A percentile compares a stretch with the other conserved stretches of the same genome.
phyloP scores from a whole-genome alignment of 2,329 filamentous ascomycete species.

The Neofusicoccum parvum region DNA sequence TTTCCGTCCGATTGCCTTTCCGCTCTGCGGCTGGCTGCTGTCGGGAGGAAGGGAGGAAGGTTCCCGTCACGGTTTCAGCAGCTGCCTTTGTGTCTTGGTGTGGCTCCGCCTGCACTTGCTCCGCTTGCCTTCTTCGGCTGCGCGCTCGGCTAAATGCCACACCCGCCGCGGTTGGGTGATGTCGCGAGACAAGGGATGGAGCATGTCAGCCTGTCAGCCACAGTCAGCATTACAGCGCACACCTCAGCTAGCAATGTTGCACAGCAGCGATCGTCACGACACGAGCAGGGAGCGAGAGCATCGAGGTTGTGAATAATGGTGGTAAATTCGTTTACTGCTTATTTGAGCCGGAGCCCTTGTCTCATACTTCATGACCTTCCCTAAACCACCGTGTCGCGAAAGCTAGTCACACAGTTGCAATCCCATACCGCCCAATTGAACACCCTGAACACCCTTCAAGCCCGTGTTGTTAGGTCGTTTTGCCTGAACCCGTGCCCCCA shows the following conservation, averaged over 20 bases:
- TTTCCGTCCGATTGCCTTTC: background rate
- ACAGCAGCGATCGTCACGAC: background rate
- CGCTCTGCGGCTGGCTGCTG: background rate
- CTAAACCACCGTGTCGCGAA: conserved; percentile 16
- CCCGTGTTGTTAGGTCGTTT: conserved; percentile 11
- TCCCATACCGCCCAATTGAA: conserved; percentile 9
- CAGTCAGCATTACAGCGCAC: background rate
- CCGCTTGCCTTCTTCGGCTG: background rate
- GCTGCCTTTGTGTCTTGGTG: background rate
- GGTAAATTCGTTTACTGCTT: conserved; percentile 11
- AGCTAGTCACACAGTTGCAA: conserved; percentile 20
- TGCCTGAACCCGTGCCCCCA: conserved; percentile 10
- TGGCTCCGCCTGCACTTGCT: background rate
- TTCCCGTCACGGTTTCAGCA: conserved; percentile 2
- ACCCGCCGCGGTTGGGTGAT: background rate
- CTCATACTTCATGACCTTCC: conserved; percentile 19
- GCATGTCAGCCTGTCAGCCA: conserved; percentile 6
- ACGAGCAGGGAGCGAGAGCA: background rate
- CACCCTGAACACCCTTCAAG: conserved; percentile 5
- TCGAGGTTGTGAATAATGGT: background rate
- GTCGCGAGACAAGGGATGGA: background rate
- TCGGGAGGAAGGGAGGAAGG: background rate
- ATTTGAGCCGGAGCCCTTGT: background rate
- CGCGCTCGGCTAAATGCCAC: background rate
- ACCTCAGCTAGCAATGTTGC: conserved; percentile 6